phyloP scores from a whole-genome alignment of 2,329 filamentous ascomycete genomes.

The Rugonectria rugulosa region DNA sequence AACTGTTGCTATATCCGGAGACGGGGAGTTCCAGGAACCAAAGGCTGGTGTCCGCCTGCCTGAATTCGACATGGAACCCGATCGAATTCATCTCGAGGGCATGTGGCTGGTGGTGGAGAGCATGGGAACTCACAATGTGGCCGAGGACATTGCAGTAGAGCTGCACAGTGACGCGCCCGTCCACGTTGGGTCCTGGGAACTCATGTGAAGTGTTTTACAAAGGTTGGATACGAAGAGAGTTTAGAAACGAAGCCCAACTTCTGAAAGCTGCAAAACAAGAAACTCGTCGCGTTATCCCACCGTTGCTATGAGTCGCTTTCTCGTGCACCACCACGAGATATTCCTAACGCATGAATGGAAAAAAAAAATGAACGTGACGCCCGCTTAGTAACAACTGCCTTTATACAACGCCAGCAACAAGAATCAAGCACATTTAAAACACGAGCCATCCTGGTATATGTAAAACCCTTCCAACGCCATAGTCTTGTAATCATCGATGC shows the following conservation, averaged over 20 bases:
- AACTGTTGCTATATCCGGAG: slow-evolving; percentile 70
- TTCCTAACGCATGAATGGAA: neutral
- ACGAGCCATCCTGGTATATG: slow-evolving; percentile 38
- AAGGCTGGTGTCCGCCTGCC: slow-evolving; percentile 71
- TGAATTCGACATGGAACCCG: slow-evolving; percentile 78
- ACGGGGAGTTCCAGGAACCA: slow-evolving; percentile 78
- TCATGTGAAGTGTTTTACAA: slow-evolving; percentile 26
- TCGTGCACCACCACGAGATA: neutral
- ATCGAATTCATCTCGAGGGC: slow-evolving; percentile 60
- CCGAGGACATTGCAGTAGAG: slow-evolving; percentile 59
- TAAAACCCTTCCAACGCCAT: slow-evolving; percentile 34
- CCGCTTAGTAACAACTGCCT: slow-evolving; percentile 20
- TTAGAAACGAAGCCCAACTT: no score
- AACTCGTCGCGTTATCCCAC: neutral
- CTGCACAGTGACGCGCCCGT: slow-evolving; percentile 59
- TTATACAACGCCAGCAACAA: slow-evolving; percentile 21
- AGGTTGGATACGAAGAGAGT: no score
- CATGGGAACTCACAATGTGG: slow-evolving; percentile 62
- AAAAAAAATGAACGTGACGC: slow-evolving; percentile 10
- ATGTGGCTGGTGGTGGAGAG: slow-evolving; percentile 86
- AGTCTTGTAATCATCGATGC: slow-evolving; percentile 18
- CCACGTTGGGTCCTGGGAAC: slow-evolving; percentile 53
- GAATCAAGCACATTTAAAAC: slow-evolving; percentile 21
- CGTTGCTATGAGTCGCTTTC: neutral
- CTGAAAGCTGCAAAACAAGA: no score